Percentiles rank a stretch among this genome's conserved stretches.
Conservation (phyloP, 129 eudicot genomes). For the Heracleum sosnowskyi region DNA sequence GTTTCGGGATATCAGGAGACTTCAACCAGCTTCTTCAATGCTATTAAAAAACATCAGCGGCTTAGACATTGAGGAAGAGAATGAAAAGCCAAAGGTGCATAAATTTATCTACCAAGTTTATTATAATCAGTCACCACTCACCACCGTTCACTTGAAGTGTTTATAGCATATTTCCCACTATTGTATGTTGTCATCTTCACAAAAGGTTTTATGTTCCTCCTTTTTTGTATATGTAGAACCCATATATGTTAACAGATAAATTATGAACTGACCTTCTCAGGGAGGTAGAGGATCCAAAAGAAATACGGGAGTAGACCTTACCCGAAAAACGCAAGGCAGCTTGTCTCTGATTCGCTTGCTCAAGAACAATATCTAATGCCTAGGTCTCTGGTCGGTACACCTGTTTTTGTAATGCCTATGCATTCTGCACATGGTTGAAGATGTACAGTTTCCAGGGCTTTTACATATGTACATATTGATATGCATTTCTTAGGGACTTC, state of each 20-base stretch:
- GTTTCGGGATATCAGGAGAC: conserved; percentile 41
- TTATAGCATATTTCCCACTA: too few relatives aligned
- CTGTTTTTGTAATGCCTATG: background rate
- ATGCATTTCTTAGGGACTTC: background rate
- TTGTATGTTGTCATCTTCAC: too few relatives aligned
- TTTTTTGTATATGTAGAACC: background rate
- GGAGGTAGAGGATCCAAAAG: conserved; percentile 39
- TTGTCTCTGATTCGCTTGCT: conserved; percentile 53
- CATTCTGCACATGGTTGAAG: background rate
- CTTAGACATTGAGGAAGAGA: conserved; percentile 41
- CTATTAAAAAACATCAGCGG: conserved; percentile 48
- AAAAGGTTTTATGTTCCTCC: background rate
- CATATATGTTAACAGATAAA: background rate
- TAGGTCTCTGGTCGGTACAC: background rate
- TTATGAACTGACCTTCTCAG: conserved; percentile 18
- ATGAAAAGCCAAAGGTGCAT: conserved; percentile 54
- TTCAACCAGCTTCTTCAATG: conserved; percentile 72
- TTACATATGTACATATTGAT: background rate
- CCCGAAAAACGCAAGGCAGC: conserved; percentile 42
- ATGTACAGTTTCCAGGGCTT: background rate
- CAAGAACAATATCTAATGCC: conserved; percentile 12
- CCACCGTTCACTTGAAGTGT: background rate
- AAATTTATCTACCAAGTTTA: background rate
- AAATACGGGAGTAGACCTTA: conserved; percentile 23
- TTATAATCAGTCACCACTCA: background rate